Evolutionary conservation across 2,329 filamentous ascomycete species (phyloP).

Genomic region (Clarireedia monteithiana): DNA sequence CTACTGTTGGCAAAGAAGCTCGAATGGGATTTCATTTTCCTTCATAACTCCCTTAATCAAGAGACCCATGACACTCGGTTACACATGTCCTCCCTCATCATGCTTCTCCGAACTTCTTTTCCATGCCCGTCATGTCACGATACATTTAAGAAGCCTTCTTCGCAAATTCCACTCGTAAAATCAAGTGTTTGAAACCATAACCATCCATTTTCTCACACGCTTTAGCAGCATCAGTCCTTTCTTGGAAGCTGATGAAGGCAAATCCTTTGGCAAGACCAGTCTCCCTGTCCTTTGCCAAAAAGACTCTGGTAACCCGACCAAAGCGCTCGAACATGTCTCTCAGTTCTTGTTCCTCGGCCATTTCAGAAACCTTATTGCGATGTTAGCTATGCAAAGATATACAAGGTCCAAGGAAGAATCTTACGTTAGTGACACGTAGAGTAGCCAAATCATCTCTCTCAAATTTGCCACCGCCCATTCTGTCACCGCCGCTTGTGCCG

Average conservation of each 20-base stretch:
- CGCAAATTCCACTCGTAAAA: conserved; percentile 80
- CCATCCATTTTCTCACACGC: conserved; percentile 98
- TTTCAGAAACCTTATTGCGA: conserved; percentile 70
- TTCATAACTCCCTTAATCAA: neutral
- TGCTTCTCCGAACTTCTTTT: neutral
- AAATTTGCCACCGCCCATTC: conserved; percentile 80
- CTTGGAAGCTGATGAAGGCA: conserved; percentile 95
- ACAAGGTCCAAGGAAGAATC: conserved; percentile 32
- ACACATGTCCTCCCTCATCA: neutral
- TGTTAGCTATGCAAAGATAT: conserved; percentile 11
- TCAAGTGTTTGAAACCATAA: conserved; percentile 81
- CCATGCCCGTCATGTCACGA: neutral
- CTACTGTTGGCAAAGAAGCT: neutral
- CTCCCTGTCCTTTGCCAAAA: conserved; percentile 95
- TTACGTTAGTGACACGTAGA: conserved; percentile 92
- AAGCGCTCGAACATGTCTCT: conserved; percentile 98
- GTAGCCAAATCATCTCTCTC: conserved; percentile 96
- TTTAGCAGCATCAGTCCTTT: conserved; percentile 80
- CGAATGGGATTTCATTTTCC: neutral
- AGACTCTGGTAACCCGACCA: conserved; percentile 92
- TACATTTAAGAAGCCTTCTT: conserved; percentile 51
- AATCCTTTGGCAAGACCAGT: conserved; percentile 96
- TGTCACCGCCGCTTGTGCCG: conserved; percentile 59
- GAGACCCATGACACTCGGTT: neutral
- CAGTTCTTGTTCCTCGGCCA: conserved; percentile 92